phyloP scores from a whole-genome alignment of 192 early-diverging fungal species.

The Linnemannia schmuckeri region DNA sequence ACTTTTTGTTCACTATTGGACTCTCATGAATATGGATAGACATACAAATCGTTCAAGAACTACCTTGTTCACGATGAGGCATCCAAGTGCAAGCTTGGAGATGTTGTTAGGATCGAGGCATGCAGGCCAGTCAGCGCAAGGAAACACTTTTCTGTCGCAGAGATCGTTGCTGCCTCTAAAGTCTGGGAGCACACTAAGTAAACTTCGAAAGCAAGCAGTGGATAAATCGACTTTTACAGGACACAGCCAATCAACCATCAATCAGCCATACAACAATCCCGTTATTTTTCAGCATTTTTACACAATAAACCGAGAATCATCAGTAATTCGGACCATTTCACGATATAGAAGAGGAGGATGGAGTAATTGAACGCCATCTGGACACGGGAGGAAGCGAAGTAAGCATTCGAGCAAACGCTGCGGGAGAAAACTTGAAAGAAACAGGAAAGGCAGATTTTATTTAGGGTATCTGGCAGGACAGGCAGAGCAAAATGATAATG shows the following conservation, averaged over 20 bases:
- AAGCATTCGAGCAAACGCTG: not conserved
- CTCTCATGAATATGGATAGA: slow-evolving; percentile 58
- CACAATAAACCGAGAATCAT: not conserved
- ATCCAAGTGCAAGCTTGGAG: slow-evolving; percentile 85
- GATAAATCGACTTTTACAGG: not conserved
- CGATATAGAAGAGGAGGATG: not conserved
- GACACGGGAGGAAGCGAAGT: not conserved
- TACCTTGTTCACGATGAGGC: slow-evolving; percentile 91
- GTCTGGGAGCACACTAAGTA: slow-evolving; percentile 48
- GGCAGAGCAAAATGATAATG: not conserved
- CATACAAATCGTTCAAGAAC: slow-evolving; percentile 85
- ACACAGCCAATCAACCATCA: not conserved
- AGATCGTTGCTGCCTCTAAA: slow-evolving; percentile 71
- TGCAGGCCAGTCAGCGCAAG: slow-evolving; percentile 88
- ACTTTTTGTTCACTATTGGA: not conserved
- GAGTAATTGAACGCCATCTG: not conserved
- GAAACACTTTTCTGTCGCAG: slow-evolving; percentile 92
- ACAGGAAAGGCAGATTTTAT: not conserved
- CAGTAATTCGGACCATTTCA: not conserved
- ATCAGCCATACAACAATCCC: not conserved
- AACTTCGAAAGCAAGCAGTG: not conserved
- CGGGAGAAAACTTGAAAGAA: not conserved
- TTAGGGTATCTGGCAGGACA: slow-evolving; percentile 3
- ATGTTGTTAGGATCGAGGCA: slow-evolving; percentile 92
- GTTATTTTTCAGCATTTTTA: slow-evolving; percentile 2